Conservation (phyloP, 257 asterid species). For the Solanum piurae region DNA sequence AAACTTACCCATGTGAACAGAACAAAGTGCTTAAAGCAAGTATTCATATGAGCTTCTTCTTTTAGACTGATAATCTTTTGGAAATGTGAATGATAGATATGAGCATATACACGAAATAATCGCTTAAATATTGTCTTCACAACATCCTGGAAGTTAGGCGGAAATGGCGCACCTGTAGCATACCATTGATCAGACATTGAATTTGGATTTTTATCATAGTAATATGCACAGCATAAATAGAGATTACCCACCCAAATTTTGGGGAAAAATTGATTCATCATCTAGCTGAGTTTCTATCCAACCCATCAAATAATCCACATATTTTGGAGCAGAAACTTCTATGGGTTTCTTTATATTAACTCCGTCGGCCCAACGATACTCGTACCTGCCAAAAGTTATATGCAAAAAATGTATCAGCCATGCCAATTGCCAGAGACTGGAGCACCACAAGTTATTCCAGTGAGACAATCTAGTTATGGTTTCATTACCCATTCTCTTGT, state of each 20-base stretch:
- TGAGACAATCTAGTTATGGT: background rate
- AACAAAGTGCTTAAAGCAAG: slow-evolving; percentile 74
- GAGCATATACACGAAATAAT: slow-evolving; percentile 72
- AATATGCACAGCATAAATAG: background rate
- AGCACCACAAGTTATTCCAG: background rate
- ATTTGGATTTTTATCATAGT: background rate
- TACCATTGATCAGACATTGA: background rate
- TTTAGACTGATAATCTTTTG: slow-evolving; percentile 61
- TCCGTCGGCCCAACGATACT: slow-evolving; percentile 95
- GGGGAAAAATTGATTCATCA: slow-evolving; percentile 79
- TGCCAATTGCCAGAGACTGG: background rate
- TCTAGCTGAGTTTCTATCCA: slow-evolving; percentile 88
- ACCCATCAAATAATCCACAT: slow-evolving; percentile 87
- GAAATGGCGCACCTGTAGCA: slow-evolving; percentile 62
- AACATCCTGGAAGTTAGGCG: slow-evolving; percentile 59
- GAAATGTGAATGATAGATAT: slow-evolving; percentile 73
- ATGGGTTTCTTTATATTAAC: slow-evolving; percentile 79
- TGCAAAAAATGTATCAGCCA: background rate
- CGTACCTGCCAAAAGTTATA: slow-evolving; percentile 32
- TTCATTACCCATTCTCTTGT: background rate
- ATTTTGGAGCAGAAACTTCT: slow-evolving; percentile 89
- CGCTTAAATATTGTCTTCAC: slow-evolving; percentile 76
- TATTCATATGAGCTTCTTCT: slow-evolving; percentile 79
- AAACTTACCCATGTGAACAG: slow-evolving; percentile 59
- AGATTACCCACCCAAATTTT: slow-evolving; percentile 53